Percentiles rank a stretch among this genome's conserved stretches.
Evolutionary conservation across 1,284 basidiomycete species (phyloP).

Genomic region (Malassezia japonica): DNA sequence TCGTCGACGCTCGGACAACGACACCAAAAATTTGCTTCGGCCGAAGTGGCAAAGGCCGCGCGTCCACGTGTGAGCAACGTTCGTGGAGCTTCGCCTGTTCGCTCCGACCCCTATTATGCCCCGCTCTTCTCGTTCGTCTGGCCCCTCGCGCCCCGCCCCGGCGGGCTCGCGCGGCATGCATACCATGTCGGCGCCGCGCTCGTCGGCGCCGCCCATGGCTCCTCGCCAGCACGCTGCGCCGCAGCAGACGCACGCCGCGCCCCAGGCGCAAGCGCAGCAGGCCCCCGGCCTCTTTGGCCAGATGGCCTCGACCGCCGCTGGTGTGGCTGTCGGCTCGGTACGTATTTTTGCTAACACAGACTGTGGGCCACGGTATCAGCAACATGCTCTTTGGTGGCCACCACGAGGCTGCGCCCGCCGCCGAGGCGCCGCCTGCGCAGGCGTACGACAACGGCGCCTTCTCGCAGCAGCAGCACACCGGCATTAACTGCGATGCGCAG

Average conservation of each 20-base stretch:
- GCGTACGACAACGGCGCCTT: slow-evolving; percentile 21
- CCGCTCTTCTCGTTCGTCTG: slow-evolving; percentile 35
- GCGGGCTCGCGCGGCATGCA: slow-evolving; percentile 39
- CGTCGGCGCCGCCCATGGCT: not conserved
- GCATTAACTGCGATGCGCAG: slow-evolving; percentile 53
- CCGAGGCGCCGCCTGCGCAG: slow-evolving; percentile 47
- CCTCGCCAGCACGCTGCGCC: slow-evolving; percentile 9
- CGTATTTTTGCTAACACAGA: slow-evolving; percentile 18
- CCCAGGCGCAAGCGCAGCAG: slow-evolving; percentile 14
- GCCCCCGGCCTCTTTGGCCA: slow-evolving; percentile 42
- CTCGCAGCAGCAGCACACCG: slow-evolving; percentile 24
- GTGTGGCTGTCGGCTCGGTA: slow-evolving; percentile 67
- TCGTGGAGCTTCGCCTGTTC: not conserved
- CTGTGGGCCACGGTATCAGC: slow-evolving; percentile 71
- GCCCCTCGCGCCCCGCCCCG: slow-evolving; percentile 29
- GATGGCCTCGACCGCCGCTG: slow-evolving; percentile 81
- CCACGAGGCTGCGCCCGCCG: slow-evolving; percentile 50
- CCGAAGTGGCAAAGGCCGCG: slow-evolving; percentile 3
- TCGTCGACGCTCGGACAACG: slow-evolving; percentile 15
- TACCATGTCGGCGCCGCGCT: slow-evolving; percentile 24
- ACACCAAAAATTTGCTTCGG: slow-evolving; percentile 12
- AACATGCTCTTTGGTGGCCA: slow-evolving; percentile 71
- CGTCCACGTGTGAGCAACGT: slow-evolving; percentile 4
- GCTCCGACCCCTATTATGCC: slow-evolving; percentile 31
- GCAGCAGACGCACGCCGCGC: not conserved